Evolutionary conservation across 352 stramenopile genomes (phyloP), one percentile per base, ranked within the genome.

Genomic region (Elongisporangium prolatum): DNA sequence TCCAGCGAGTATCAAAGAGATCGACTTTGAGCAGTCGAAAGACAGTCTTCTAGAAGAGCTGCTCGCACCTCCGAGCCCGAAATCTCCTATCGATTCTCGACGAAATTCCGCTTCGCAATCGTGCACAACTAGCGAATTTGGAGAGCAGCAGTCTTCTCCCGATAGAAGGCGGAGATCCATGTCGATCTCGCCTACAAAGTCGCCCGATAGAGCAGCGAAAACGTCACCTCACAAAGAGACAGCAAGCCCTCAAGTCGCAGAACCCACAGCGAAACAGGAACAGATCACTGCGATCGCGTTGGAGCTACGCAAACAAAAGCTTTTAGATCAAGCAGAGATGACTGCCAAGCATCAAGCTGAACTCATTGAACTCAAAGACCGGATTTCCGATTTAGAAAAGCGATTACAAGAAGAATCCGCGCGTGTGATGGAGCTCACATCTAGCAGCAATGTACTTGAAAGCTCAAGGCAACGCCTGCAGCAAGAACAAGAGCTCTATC

Each of bases 11-110:
- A 80, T 82, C 48, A 76, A 74, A 4, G 77, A 88, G 48, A 69
- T 61, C 13, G 77, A 87, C 37, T 89, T 88, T 44, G 80, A 89
- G 56, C 80, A 84, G 59, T 79, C 77, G 9, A 89, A 89, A 56
- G 77, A 85, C 61, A 83, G 75, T 60, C 50, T 89, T 3, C 63
- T 89, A 5, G 77, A 89, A 51, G 77, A 89, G 49, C 68, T 89
- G 14, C 52, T 88, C 14, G 63, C 76, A 2, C 64, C 72, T 1
- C 63, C 60, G 7, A 61, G 61, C 16, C 28, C 40, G 7, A 67
- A 67, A 25, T 61, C 57, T 1, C 59, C 60, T 8, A 40, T 40
- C 28, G 28, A 9, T 13, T 40, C 28, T 40, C 69, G 64, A n/a
- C 72, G 60, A n/a, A 69, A 67, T 37, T 83, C 77, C 16, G 81